These are phyloP conservation scores for Yarrowia deformans DNA, from an alignment of 805 yeast species.

Conservation along the genomic window DNA sequence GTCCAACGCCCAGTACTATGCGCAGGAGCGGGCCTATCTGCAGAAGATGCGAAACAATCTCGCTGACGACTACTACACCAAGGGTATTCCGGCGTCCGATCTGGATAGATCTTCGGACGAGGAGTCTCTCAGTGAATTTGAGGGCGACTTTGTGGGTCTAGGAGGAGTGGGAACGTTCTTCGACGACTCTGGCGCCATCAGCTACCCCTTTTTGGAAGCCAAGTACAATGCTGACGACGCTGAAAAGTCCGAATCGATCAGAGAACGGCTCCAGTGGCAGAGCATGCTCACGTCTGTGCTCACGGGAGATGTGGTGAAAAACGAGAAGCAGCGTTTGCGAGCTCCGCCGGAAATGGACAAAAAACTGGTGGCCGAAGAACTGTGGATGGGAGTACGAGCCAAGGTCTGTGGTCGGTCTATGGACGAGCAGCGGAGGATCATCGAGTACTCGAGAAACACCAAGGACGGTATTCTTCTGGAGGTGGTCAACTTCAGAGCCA, in stretches of 20 bases:
- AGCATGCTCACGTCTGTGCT: conserved; percentile 87
- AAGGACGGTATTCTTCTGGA: conserved; percentile 73
- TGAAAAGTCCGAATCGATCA: conserved; percentile 48
- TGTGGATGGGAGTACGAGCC: conserved; percentile 90
- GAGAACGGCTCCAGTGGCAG: conserved; percentile 95
- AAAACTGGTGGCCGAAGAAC: conserved; percentile 62
- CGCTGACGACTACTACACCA: conserved; percentile 75
- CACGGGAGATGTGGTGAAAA: conserved; percentile 91
- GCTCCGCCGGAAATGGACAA: conserved; percentile 58
- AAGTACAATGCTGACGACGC: conserved; percentile 45
- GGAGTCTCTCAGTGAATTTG: conserved; percentile 46
- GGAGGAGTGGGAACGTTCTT: conserved; percentile 50
- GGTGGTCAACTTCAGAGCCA: conserved; percentile 41
- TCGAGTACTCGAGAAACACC: conserved; percentile 70
- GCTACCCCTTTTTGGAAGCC: conserved; percentile 45
- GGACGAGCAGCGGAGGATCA: conserved; percentile 75
- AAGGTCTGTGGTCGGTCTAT: conserved; percentile 80
- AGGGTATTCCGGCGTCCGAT: conserved; percentile 59
- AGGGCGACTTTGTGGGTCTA: conserved; percentile 45
- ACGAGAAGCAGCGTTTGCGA: conserved; percentile 69
- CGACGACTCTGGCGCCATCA: conserved; percentile 43
- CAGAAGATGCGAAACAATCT: conserved; percentile 66
- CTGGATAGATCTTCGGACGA: conserved; percentile 48
- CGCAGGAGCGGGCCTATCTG: conserved; percentile 73
- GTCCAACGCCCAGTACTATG: conserved; percentile 56